Evolutionary conservation across 2,329 filamentous ascomycete genomes (phyloP), one percentile per base, ranked within the genome.

Genomic region (Phyllosticta citribraziliensis): DNA sequence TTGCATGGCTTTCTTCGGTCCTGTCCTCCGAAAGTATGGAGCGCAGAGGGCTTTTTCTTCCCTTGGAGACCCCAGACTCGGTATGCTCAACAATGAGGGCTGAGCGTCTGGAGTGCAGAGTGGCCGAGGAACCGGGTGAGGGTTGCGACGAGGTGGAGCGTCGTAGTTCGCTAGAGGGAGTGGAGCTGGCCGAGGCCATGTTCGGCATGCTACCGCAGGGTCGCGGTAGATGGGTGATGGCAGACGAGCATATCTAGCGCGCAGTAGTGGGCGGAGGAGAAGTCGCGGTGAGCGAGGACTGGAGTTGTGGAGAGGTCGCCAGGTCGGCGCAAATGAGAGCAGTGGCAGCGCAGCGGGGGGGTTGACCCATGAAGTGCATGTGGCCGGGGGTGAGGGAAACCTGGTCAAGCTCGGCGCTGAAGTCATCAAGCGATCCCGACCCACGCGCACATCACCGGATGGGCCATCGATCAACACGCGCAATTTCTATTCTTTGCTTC

Each of bases 101-200:
- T 27, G 69, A 67, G 30, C 66, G 67, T 61, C 63, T 64, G 50
- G 72, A 72, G 57, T 70, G 64, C 33, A 73, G 64, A 10, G 71
- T 73, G 47, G 65, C 65, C 51, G 72, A 74, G 17, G 72, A 73
- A 12, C 66, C 61, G 12, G 60, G 65, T 47, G 71, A 73, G 14
- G 69, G 70, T 54, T 69, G 68, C 19, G 72, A 71, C 53, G 70
- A 70, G n/a, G 66, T 61, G 52, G 71, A 73, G 35, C 63, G 69
- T 57, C 68, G 71, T 62, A 69, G 68, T 55, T 71, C 66, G 66
- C 69, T 73, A 35, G 71, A 68, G 62, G 70, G 68, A 24, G 60
- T 61, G 27, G 61, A 58, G 52, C 59, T 25, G 61, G 56, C 61
- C 57, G 61, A 62, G 52, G 56, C 53, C 56, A 62, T 62, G 57